These are phyloP conservation scores for Suillus weaverae DNA, from an alignment of 768 basidiomycete genomes.

Conservation along the genomic window DNA sequence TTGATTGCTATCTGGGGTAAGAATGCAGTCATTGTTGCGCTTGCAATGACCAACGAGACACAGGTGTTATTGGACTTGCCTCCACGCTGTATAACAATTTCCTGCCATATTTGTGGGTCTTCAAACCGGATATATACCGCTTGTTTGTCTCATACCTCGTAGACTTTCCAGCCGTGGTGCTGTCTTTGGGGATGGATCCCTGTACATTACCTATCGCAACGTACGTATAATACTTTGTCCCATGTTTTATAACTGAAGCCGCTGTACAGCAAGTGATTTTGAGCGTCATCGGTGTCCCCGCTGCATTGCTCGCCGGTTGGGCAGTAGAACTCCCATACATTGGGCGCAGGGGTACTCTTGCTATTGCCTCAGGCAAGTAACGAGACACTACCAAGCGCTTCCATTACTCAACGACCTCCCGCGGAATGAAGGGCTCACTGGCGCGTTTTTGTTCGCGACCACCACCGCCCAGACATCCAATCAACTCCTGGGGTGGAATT, in stretches of 20 bases:
- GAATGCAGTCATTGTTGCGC: conserved; percentile 24
- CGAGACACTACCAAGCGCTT: conserved; percentile 15
- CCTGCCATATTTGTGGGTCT: conserved; percentile 51
- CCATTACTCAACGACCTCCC: conserved; percentile 45
- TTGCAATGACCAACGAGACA: not conserved
- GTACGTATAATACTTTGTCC: conserved; percentile 30
- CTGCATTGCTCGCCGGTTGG: conserved; percentile 70
- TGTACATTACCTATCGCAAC: conserved; percentile 74
- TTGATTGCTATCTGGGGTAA: conserved; percentile 48
- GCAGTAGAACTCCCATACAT: conserved; percentile 63
- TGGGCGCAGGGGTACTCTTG: conserved; percentile 67
- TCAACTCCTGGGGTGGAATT: conserved; percentile 77
- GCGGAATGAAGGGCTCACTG: conserved; percentile 64
- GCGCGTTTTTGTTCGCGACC: conserved; percentile 69
- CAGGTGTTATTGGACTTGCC: conserved; percentile 73
- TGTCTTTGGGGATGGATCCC: conserved; percentile 66
- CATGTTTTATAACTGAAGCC: not conserved
- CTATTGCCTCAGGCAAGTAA: conserved; percentile 59
- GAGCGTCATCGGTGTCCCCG: conserved; percentile 66
- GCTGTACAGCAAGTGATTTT: conserved; percentile 63
- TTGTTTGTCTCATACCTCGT: not conserved
- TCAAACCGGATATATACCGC: not conserved
- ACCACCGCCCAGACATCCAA: conserved; percentile 74
- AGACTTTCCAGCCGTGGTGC: conserved; percentile 67
- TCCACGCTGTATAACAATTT: conserved; percentile 65